These are phyloP conservation scores for Sarcodon sp. DNA, from an alignment of 768 basidiomycete species.

Conservation along the genomic window DNA sequence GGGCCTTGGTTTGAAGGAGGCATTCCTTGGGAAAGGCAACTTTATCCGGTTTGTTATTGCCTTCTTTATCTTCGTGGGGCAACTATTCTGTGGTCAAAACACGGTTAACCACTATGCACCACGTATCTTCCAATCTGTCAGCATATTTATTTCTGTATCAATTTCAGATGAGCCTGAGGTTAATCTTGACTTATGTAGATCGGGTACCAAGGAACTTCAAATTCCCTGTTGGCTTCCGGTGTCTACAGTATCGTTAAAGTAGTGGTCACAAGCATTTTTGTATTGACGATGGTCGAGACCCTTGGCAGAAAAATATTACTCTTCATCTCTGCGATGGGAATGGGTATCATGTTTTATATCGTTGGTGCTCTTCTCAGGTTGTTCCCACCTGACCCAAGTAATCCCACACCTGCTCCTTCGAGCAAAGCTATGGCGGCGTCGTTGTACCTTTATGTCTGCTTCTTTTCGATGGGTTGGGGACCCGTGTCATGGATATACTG, in stretches of 20 bases:
- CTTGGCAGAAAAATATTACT: constrained; percentile 60
- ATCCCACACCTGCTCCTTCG: constrained; percentile 29
- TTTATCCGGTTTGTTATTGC: constrained; percentile 78
- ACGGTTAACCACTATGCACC: constrained; percentile 67
- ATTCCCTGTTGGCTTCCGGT: constrained; percentile 60
- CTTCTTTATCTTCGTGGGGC: constrained; percentile 63
- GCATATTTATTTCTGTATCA: no score
- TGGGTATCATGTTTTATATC: constrained; percentile 74
- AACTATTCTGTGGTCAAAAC: constrained; percentile 82
- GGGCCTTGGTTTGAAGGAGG: constrained; percentile 54
- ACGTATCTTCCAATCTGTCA: constrained; percentile 47
- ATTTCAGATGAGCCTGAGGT: no score
- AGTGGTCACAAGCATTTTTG: constrained; percentile 49
- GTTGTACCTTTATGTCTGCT: constrained; percentile 79
- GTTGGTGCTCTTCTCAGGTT: constrained; percentile 77
- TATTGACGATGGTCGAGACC: constrained; percentile 54
- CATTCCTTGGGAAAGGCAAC: constrained; percentile 76
- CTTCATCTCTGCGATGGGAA: constrained; percentile 63
- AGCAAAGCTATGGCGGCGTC: constrained; percentile 75
- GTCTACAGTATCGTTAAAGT: constrained; percentile 61
- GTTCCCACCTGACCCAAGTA: constrained; percentile 37
- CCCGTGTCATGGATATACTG: constrained; percentile 46
- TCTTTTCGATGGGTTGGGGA: constrained; percentile 87
- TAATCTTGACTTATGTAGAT: constrained; percentile 24
- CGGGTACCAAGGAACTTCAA: constrained; percentile 45